phyloP scores from a whole-genome alignment of 768 basidiomycete genomes.

The Lactarius pseudohatsudake region DNA sequence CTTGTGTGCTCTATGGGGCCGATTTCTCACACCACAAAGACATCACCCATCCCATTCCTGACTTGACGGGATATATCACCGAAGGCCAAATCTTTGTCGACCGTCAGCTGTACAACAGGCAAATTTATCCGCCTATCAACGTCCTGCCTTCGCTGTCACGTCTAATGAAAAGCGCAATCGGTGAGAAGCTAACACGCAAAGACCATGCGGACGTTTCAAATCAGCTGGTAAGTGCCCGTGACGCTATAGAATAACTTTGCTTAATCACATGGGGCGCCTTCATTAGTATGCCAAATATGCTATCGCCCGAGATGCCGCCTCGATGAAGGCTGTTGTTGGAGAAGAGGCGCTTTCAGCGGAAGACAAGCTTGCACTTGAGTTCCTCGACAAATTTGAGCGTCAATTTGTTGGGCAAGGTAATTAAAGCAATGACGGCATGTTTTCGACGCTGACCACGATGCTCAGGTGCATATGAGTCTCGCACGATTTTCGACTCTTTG shows the following conservation, averaged over 20 bases:
- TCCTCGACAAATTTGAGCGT: conserved; percentile 96
- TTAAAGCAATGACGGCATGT: conserved; percentile 27
- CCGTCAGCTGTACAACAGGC: conserved; percentile 93
- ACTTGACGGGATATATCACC: conserved; percentile 98
- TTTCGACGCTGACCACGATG: conserved; percentile 5
- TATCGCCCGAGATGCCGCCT: conserved; percentile 92
- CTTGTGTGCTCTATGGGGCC: conserved; percentile 18
- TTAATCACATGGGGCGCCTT: conserved; percentile 24
- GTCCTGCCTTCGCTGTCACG: conserved; percentile 97
- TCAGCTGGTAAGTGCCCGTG: conserved; percentile 69
- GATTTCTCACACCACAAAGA: conserved; percentile 48
- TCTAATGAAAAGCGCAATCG: conserved; percentile 99
- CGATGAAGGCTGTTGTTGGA: conserved; percentile 99
- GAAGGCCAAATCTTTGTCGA: conserved; percentile 99
- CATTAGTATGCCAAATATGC: conserved; percentile 95
- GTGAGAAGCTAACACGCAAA: conserved; percentile 94
- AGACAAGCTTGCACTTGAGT: conserved; percentile 96
- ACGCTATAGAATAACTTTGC: conserved; percentile 23
- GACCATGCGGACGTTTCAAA: conserved; percentile 99
- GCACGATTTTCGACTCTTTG: conserved; percentile 95
- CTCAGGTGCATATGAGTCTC: conserved; percentile 87
- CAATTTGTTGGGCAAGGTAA: conserved; percentile 96
- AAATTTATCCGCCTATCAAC: conserved; percentile 99
- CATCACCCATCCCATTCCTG: conserved; percentile 99
- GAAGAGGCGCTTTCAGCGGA: conserved; percentile 94